Base-by-base conservation (phyloP, 208 protist genomes). In the Trypanosoma boissoni region DNA sequence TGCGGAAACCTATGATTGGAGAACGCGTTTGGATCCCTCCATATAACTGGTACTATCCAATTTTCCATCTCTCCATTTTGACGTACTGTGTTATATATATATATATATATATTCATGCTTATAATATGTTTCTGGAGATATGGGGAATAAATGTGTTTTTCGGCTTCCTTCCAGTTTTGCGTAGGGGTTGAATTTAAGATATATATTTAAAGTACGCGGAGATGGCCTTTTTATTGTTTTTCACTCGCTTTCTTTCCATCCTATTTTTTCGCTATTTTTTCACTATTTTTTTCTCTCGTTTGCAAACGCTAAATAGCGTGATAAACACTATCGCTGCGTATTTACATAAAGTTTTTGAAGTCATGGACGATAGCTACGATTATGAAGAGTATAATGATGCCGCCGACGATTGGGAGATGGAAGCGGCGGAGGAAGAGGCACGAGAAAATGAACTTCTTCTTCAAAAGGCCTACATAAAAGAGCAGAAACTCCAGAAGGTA, bases 351-450 rank as follows among this genome's bases (percentile, higher is more conserved):
- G 16, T n/a, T 26, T 52, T 46, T 24, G 46, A 7, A 59, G n/a
- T 26, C 6, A 61, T 61, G 48, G 28, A 58, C 29, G 60, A 39
- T 24, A 60, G 59, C 28, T 63, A 74, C 36, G 58, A 79, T 32
- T 67, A 77, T 39, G 74, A 79, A 37, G 76, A 88, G 55, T 87
- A 78, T 64, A 76, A 91, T 46, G 88, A 95, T 68, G 81, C 75
- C 42, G 80, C 75, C 42, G 86, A 95, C 60, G 86, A 95, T 50
- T 95, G 86, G 86, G 83, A 95, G 65, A 68, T 67, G 14, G 86
- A 95, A 67, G 76, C 74, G 6, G 76, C 59, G 3, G 70, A 76
- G 51, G 67, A 81, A 42, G 88, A 92, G 68, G 65, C 80, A 60
- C 60, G 72, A 43, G 75, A 80, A 23, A 58, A 74, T 34, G 71